phyloP scores from a whole-genome alignment of 306 rosid species.

The Rosa lucieae region DNA sequence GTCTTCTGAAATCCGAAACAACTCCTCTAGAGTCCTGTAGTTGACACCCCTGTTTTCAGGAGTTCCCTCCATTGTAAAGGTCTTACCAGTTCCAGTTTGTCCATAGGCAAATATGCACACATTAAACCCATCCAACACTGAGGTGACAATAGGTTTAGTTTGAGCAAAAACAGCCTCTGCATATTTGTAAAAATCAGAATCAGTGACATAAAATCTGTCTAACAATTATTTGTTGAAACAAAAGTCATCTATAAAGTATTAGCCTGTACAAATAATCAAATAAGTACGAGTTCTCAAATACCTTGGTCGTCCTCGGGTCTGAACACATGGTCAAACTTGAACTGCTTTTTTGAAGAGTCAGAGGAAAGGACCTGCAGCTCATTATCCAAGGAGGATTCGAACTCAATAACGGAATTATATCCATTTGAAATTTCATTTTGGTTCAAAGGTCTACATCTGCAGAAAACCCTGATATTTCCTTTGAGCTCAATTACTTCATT shows the following conservation, averaged over 20 bases:
- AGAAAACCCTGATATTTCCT: conserved; percentile 92
- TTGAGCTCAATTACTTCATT: conserved; percentile 90
- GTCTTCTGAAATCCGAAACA: conserved; percentile 68
- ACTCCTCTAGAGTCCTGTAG: conserved; percentile 83
- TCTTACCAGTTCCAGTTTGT: conserved; percentile 99
- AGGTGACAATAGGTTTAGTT: conserved; percentile 80
- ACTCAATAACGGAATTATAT: conserved; percentile 55
- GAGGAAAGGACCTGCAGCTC: conserved; percentile 80
- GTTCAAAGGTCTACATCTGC: conserved; percentile 92
- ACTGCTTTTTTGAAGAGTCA: conserved; percentile 88
- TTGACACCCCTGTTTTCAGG: conserved; percentile 89
- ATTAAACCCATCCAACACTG: conserved; percentile 93
- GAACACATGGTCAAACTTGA: conserved; percentile 85
- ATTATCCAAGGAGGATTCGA: conserved; percentile 64
- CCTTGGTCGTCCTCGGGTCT: conserved; percentile 87
- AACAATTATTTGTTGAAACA: background rate
- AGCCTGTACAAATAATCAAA: conserved; percentile 1
- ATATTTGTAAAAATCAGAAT: conserved; percentile 13
- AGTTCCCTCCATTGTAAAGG: conserved; percentile 98
- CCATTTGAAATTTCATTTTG: conserved; percentile 57
- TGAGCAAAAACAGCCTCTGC: conserved; percentile 81
- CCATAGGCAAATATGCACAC: conserved; percentile 97
- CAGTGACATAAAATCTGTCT: background rate
- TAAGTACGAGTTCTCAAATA: conserved; percentile 25
- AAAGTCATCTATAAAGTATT: background rate